Conservation (phyloP, 192 early-diverging fungal genomes). For the Funneliformis mosseae region DNA sequence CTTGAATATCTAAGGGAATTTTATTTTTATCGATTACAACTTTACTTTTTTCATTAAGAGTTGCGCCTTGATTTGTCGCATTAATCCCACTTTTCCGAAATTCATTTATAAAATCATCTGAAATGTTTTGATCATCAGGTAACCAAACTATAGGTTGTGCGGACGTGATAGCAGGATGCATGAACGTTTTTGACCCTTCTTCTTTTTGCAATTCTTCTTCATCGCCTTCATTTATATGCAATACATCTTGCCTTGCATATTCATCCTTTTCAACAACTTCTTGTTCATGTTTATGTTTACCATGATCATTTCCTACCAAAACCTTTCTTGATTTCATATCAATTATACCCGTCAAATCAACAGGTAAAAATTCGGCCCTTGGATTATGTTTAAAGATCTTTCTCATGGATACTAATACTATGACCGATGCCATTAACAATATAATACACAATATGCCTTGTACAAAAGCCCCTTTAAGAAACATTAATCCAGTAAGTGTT, state of each 20-base stretch:
- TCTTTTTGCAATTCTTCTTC: not conserved
- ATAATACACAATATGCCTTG: slow-evolving; percentile 37
- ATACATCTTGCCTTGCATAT: not conserved
- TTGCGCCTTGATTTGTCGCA: not conserved
- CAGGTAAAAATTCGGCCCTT: slow-evolving; percentile 27
- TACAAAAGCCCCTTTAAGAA: slow-evolving; percentile 53
- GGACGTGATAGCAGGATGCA: not conserved
- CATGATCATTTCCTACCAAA: not conserved
- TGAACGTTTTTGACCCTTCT: not conserved
- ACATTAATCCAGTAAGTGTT: slow-evolving; percentile 72
- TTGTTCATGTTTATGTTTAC: not conserved
- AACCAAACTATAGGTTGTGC: not conserved
- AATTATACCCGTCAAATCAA: slow-evolving; percentile 14
- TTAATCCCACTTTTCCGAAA: not conserved
- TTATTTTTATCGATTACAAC: not conserved
- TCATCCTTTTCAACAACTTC: not conserved
- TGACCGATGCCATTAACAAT: not conserved
- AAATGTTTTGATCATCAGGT: not conserved
- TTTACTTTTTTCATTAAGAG: not conserved
- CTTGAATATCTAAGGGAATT: not conserved
- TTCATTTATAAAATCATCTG: not conserved
- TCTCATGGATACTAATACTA: not conserved
- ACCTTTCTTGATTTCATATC: not conserved
- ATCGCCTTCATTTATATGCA: slow-evolving; percentile 5
- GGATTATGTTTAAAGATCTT: slow-evolving; percentile 12